A percentile compares a stretch with the other conserved stretches of the same genome.
Conservation (phyloP, 331 rosid species). For the Cydonia oblonga region DNA sequence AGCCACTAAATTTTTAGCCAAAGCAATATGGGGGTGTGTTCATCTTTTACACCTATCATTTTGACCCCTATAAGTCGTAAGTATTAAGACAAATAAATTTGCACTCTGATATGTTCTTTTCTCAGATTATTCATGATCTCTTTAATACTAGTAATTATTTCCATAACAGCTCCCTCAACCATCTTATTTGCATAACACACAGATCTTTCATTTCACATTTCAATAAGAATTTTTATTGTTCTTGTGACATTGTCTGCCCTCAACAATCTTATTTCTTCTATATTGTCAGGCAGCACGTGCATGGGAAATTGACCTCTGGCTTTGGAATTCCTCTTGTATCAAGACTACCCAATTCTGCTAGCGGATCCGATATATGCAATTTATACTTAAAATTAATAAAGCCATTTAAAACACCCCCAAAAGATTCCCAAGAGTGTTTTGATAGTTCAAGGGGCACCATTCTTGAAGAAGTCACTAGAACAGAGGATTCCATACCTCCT, state of each 20-base stretch:
- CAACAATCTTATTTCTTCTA: slow-evolving; percentile 18
- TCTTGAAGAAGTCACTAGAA: slow-evolving; percentile 34
- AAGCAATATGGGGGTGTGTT: not conserved
- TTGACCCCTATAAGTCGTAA: not conserved
- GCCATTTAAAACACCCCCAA: slow-evolving; percentile 45
- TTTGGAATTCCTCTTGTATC: slow-evolving; percentile 87
- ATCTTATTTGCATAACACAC: not conserved
- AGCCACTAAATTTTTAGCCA: not conserved
- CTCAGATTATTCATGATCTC: not conserved
- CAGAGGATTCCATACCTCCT: slow-evolving; percentile 24
- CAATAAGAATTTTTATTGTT: not conserved
- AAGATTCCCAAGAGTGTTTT: slow-evolving; percentile 28
- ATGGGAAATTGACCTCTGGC: slow-evolving; percentile 49
- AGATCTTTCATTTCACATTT: not conserved
- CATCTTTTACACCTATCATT: not conserved
- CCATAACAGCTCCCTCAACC: not conserved
- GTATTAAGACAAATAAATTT: not conserved
- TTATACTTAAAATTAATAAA: slow-evolving; percentile 49
- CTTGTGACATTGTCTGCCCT: not conserved
- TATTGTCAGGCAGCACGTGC: slow-evolving; percentile 55
- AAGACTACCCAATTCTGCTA: slow-evolving; percentile 35
- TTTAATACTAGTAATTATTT: not conserved
- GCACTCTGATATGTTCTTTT: not conserved
- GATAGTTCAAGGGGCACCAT: slow-evolving; percentile 16
- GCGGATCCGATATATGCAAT: slow-evolving; percentile 59